Conservation (phyloP, 2,329 filamentous ascomycete genomes). For the Aspergillus tubingensis region DNA sequence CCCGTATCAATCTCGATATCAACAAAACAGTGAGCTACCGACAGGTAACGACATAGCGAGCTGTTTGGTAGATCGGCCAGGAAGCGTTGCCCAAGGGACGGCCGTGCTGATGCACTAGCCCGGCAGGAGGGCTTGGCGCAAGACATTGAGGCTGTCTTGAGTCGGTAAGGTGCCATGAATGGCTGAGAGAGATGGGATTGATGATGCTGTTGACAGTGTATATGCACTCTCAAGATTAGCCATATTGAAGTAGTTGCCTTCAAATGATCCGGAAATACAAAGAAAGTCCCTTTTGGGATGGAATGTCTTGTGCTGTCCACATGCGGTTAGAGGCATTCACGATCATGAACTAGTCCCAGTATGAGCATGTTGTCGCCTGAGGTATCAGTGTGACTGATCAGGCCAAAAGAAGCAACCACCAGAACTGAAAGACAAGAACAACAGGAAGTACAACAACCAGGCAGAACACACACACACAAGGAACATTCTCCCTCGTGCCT, state of each 20-base stretch:
- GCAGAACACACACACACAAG: no score
- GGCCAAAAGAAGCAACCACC: not conserved
- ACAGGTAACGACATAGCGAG: conserved; percentile 5
- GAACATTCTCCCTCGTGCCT: no score
- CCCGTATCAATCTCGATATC: not conserved
- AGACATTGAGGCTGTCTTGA: conserved; percentile 5
- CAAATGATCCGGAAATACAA: not conserved
- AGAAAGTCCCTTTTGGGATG: no score
- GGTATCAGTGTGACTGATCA: not conserved
- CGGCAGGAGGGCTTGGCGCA: conserved; percentile 13
- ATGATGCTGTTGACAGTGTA: not conserved
- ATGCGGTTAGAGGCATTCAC: not conserved
- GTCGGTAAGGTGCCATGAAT: not conserved
- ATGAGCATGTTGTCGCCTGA: not conserved
- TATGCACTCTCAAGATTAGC: not conserved
- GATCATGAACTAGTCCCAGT: not conserved
- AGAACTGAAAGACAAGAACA: not conserved
- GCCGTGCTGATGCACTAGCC: conserved; percentile 17
- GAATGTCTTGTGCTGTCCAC: not conserved
- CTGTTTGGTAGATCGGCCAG: conserved; percentile 13
- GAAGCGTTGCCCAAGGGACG: conserved; percentile 25
- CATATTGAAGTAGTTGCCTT: no score
- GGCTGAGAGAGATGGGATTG: not conserved
- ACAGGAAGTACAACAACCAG: no score
- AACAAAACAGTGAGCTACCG: conserved; percentile 13